Evolutionary conservation across 495 filamentous ascomycete species (phyloP), one percentile per base, ranked within the genome.

Genomic region (Aspergillus indologenus): DNA sequence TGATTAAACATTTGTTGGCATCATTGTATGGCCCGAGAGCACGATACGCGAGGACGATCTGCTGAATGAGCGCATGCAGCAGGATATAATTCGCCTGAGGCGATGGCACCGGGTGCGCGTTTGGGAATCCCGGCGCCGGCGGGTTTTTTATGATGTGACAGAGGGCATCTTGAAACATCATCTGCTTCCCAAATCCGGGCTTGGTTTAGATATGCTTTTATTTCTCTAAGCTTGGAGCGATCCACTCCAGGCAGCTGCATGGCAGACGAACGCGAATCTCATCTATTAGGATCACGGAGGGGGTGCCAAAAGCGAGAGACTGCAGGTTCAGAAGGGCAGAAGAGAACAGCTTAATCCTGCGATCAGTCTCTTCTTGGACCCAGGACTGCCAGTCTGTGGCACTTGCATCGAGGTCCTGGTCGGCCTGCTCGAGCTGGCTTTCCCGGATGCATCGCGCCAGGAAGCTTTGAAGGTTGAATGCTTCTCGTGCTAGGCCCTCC

Each of bases 241-340:
- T 59, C 66, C 66, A 68, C 23, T 65, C 61, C 0, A 53, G n/a
- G 20, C 61, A 58, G 76, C 68, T 40, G 47, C 75, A 79, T 9
- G 85, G 85, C 17, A 87, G 74, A 48, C 73, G 76, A 0, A 87
- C 71, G n/a, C 83, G 74, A 4, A 88, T 68, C 61, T 88, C 84
- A 0, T 81, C 79, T 12, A 75, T 81, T 19, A 84, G 61, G 0
- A 88, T 69, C 5, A 75, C 59, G 2, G 77, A 74, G 2, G 74
- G 73, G 1, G 65, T 63, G 23, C 69, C 69, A 51, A 68, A 77
- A 21, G 70, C 65, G 45, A 77, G 74, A n/a, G 56, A 58, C 29
- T 77, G 74, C 0, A 76, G 46, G 55, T 76, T 76, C 26, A 74
- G 68, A 49, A 75, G 62, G 42, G 66, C 62, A 31, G 73, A 79